A percentile compares a stretch with the other conserved stretches of the same genome.
phyloP scores from a whole-genome alignment of 2,329 filamentous ascomycete species.

The Colletotrichum sp. region DNA sequence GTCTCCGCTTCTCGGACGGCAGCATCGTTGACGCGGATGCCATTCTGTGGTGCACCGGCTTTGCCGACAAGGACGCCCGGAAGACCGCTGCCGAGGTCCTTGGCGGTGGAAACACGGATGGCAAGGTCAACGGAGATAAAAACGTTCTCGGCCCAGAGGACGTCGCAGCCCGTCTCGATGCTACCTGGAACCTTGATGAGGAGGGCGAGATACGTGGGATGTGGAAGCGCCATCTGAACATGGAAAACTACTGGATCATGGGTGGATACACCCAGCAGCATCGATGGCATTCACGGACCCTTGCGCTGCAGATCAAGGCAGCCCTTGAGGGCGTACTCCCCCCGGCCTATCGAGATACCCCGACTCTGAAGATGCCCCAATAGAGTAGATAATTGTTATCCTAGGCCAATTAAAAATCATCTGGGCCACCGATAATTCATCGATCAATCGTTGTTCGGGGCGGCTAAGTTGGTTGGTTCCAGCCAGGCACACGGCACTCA shows the following conservation, averaged over 20 bases:
- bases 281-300: constrained; percentile 33
- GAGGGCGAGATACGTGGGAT: constrained; percentile 46
- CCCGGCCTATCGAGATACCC: not conserved
- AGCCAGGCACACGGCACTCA: not conserved
- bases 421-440: not conserved
- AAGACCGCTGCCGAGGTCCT: constrained; percentile 30
- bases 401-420: not conserved
- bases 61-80: constrained; percentile 33
- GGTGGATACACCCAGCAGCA: constrained; percentile 36
- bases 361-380: not conserved
- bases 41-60: constrained; percentile 41
- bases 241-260: constrained; percentile 39
- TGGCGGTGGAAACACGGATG: constrained; percentile 16
- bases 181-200: constrained; percentile 42
- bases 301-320: constrained; percentile 39
- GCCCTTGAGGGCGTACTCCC: constrained; percentile 36
- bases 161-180: constrained; percentile 36
- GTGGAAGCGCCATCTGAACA: constrained; percentile 36
- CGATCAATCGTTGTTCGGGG: not conserved
- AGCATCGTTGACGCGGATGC: constrained; percentile 34
- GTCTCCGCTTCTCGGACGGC: constrained; percentile 33
- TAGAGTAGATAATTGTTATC: rapidly evolving
- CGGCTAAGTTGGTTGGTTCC: not conserved
- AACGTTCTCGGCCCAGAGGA: constrained; percentile 9
- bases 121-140: too few species aligned